These are phyloP conservation scores for Yamadazyma dendronema DNA, from an alignment of 1,139 yeast genomes.

Conservation along the genomic window DNA sequence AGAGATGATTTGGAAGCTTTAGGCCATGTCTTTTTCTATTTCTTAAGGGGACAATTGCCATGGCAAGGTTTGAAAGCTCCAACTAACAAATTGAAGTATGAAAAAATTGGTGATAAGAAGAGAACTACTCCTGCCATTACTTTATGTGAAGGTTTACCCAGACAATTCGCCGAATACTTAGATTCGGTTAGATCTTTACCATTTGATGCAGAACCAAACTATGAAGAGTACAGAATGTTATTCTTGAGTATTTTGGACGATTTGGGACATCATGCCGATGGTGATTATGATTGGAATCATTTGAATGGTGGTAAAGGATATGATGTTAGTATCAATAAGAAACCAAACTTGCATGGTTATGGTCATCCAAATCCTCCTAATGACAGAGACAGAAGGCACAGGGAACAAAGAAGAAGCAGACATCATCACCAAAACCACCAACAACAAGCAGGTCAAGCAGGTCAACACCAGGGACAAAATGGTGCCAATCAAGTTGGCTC, in stretches of 20 bases:
- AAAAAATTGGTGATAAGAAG: conserved; percentile 93
- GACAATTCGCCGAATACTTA: conserved; percentile 83
- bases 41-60: conserved; percentile 89
- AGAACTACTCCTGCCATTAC: conserved; percentile 79
- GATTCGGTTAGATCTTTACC: conserved; percentile 78
- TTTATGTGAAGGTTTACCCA: conserved; percentile 79
- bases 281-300: conserved; percentile 92
- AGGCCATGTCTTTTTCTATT: conserved; percentile 94
- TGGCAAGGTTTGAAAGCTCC: conserved; percentile 99
- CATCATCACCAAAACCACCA: conserved; percentile 33
- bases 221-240: conserved; percentile 75
- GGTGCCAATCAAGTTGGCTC: conserved; percentile 7
- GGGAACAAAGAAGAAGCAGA: conserved; percentile 41
- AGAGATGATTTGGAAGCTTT: conserved; percentile 94
- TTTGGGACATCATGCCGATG: conserved; percentile 75
- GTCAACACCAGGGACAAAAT: conserved; percentile 18
- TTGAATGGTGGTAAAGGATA: conserved; percentile 91
- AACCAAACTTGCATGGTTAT: conserved; percentile 89
- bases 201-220: conserved; percentile 94
- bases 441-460: conserved; percentile 18
- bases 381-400: conserved; percentile 53
- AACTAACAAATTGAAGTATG: conserved; percentile 93
- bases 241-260: conserved; percentile 72
- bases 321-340: conserved; percentile 79
- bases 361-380: conserved; percentile 63